phyloP scores from a whole-genome alignment of 768 basidiomycete genomes.

The Boletus coccyginus region DNA sequence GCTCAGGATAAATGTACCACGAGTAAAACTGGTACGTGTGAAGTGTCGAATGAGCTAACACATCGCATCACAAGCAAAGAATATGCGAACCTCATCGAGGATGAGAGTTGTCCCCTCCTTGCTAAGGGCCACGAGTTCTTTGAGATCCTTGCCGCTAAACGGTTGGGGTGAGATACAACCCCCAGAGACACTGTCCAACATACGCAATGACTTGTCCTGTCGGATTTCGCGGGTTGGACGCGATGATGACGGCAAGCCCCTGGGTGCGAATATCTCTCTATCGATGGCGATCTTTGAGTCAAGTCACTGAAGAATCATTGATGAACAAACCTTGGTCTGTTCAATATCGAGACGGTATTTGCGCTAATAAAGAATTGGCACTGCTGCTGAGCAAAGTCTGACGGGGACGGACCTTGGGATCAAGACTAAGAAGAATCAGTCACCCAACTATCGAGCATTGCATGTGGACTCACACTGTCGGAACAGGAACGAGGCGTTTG shows the following conservation, averaged over 20 bases:
- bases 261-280: constrained; percentile 80
- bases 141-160: constrained; percentile 70
- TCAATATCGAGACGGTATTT: constrained; percentile 79
- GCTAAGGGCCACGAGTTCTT: constrained; percentile 70
- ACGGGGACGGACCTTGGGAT: constrained; percentile 37
- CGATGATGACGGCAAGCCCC: constrained; percentile 80
- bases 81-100: constrained; percentile 69
- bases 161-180: constrained; percentile 8
- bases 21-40: constrained; percentile 69
- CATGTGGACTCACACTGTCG: constrained; percentile 66
- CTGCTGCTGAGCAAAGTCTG: neutral
- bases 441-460: neutral
- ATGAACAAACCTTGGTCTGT: constrained; percentile 59
- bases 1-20: constrained; percentile 91
- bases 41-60: neutral
- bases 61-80: neutral
- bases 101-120: constrained; percentile 81
- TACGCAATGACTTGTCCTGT: constrained; percentile 86
- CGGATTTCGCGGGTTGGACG: constrained; percentile 95
- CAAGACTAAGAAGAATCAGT: constrained; percentile 35
- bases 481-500: constrained; percentile 86
- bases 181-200: constrained; percentile 7
- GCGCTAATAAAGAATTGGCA: constrained; percentile 32
- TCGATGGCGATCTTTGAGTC: constrained; percentile 1
- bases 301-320: neutral